Evolutionary conservation across 2,329 filamentous ascomycete species (phyloP).

Genomic region (Cladophialophora bantiana): DNA sequence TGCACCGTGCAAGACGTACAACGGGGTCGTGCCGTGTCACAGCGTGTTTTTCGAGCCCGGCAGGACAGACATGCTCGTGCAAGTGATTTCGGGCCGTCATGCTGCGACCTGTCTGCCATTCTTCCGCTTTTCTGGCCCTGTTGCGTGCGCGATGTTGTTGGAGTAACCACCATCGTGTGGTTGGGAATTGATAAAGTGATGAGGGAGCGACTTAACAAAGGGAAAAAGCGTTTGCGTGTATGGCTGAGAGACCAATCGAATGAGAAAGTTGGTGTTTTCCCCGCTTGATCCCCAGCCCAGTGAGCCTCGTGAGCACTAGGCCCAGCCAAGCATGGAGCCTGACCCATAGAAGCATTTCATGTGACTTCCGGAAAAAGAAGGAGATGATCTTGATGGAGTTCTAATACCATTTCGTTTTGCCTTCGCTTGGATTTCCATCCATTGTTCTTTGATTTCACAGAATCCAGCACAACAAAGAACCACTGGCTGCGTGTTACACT

Average conservation of each 20-base stretch:
- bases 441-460: too few species aligned
- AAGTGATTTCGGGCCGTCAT: conserved; percentile 3
- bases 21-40: conserved; percentile 9
- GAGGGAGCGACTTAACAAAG: not conserved
- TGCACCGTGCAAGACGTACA: conserved; percentile 10
- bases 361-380: too few species aligned
- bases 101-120: not conserved
- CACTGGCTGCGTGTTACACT: too few species aligned
- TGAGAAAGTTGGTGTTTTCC: too few species aligned
- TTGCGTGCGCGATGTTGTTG: not conserved
- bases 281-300: too few species aligned
- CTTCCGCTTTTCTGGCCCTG: not conserved
- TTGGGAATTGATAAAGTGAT: not conserved
- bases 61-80: conserved; percentile 20
- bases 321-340: too few species aligned
- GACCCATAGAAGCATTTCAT: too few species aligned
- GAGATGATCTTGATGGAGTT: too few species aligned
- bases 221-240: not conserved
- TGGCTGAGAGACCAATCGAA: not conserved
- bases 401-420: too few species aligned
- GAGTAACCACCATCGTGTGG: not conserved
- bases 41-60: conserved; percentile 14
- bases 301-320: too few species aligned
- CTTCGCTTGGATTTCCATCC: too few species aligned
- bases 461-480: too few species aligned